Conservation (phyloP, 2,329 filamentous ascomycete species). For the Neophaeococcomyces aloes region DNA sequence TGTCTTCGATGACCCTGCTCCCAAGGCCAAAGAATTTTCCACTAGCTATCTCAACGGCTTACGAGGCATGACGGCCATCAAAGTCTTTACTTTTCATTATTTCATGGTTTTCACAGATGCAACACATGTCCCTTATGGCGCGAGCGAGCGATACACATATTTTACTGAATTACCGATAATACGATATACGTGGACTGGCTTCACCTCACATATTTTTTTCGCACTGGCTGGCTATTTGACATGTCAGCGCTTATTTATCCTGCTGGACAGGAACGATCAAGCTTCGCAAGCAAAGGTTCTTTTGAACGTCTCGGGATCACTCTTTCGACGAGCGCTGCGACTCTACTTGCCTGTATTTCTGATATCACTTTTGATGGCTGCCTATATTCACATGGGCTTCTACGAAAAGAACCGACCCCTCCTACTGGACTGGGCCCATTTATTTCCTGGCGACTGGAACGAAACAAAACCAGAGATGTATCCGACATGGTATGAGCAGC, state of each 20-base stretch:
- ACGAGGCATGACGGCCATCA: constrained; percentile 35
- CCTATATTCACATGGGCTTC: constrained; percentile 33
- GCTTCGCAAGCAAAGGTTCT: constrained; percentile 32
- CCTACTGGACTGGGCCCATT: constrained; percentile 11
- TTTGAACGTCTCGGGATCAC: constrained; percentile 30
- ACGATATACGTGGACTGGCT: constrained; percentile 35
- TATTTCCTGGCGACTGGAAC: constrained; percentile 21
- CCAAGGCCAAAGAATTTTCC: constrained; percentile 16
- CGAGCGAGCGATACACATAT: constrained; percentile 23
- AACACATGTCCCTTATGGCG: constrained; percentile 29
- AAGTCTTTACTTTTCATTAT: constrained; percentile 38
- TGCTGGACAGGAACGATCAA: constrained; percentile 31
- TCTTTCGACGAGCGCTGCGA: constrained; percentile 35
- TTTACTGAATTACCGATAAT: constrained; percentile 33
- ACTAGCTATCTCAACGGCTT: constrained; percentile 28
- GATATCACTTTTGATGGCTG: constrained; percentile 31
- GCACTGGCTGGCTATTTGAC: constrained; percentile 40
- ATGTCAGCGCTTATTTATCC: constrained; percentile 29
- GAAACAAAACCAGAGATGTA: constrained; percentile 34
- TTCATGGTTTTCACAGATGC: constrained; percentile 33
- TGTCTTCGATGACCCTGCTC: constrained; percentile 16
- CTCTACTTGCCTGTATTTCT: constrained; percentile 35
- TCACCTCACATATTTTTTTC: constrained; percentile 36
- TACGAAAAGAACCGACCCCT: constrained; percentile 18
- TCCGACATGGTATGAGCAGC: constrained; percentile 25